These are phyloP conservation scores for Avicennia marina DNA, from an alignment of 257 asterid genomes.

Conservation along the genomic window DNA sequence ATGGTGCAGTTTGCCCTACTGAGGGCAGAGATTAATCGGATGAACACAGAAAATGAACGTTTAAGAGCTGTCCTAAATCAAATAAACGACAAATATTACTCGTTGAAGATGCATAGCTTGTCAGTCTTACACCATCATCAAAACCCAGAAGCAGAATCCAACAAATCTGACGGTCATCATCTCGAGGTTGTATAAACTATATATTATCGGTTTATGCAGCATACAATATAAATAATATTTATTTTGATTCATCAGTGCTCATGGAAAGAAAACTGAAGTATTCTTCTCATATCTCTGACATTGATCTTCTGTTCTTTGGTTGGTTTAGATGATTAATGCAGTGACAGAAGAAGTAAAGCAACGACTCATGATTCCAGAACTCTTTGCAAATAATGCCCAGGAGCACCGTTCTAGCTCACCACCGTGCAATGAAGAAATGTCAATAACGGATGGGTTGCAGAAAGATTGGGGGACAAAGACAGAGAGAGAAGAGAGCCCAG, in stretches of 20 bases:
- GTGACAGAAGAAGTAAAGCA: slow-evolving; percentile 13
- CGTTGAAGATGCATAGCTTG: slow-evolving; percentile 31
- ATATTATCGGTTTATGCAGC: too few species aligned
- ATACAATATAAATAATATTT: too few species aligned
- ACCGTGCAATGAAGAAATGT: slow-evolving; percentile 7
- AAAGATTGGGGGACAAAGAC: not conserved
- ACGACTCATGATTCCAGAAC: not conserved
- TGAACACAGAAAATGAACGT: slow-evolving; percentile 38
- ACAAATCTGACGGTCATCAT: not conserved
- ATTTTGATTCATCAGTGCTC: too few species aligned
- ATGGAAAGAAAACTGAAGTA: too few species aligned
- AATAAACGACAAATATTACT: slow-evolving; percentile 22
- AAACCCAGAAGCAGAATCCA: slow-evolving; percentile 8
- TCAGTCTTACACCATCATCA: slow-evolving; percentile 23
- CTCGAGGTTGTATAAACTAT: not conserved
- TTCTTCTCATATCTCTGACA: not conserved
- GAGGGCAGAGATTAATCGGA: slow-evolving; percentile 31
- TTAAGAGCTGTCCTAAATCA: slow-evolving; percentile 26
- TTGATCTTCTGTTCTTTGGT: not conserved
- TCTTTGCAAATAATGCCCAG: not conserved
- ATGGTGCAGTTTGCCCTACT: slow-evolving; percentile 26
- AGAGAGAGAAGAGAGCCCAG: slow-evolving; percentile 11
- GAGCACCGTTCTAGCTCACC: slow-evolving; percentile 19
- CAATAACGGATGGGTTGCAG: not conserved
- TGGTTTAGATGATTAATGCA: slow-evolving; percentile 9